Evolutionary conservation across 352 stramenopile genomes (phyloP).

Genomic region (Peronosclerospora sorghi): DNA sequence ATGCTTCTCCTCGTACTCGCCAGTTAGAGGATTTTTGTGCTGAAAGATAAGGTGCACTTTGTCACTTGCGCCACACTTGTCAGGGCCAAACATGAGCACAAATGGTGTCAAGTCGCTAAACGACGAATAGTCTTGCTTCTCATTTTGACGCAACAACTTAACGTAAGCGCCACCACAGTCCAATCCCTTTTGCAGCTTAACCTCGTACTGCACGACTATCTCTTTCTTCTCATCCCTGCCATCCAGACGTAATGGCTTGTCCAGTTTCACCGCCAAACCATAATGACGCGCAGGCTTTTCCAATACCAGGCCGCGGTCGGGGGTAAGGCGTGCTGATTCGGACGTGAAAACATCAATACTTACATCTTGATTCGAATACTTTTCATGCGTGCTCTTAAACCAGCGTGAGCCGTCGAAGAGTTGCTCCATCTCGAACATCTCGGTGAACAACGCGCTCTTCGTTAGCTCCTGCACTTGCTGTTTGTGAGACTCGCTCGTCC

Average conservation of each 20-base stretch:
- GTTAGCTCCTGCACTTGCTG: constrained; percentile 41
- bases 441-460: constrained; percentile 52
- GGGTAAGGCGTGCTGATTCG: constrained; percentile 35
- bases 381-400: constrained; percentile 77
- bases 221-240: constrained; percentile 63
- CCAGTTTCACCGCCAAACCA: constrained; percentile 60
- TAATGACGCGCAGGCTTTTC: constrained; percentile 68
- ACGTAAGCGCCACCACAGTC: constrained; percentile 90
- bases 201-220: constrained; percentile 91
- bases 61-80: constrained; percentile 89
- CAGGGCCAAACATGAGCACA: constrained; percentile 93
- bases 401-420: constrained; percentile 55
- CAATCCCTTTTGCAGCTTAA: constrained; percentile 87
- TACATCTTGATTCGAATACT: constrained; percentile 68
- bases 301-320: constrained; percentile 65
- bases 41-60: constrained; percentile 94
- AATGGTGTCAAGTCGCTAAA: constrained; percentile 86
- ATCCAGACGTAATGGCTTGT: constrained; percentile 53
- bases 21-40: constrained; percentile 87
- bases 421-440: constrained; percentile 62
- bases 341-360: constrained; percentile 53
- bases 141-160: constrained; percentile 83
- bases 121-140: constrained; percentile 32
- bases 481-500: constrained; percentile 10
- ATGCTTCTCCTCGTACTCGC: constrained; percentile 92